phyloP scores from a whole-genome alignment of 2,329 filamentous ascomycete species.

The Pezicula neosporulosa region DNA sequence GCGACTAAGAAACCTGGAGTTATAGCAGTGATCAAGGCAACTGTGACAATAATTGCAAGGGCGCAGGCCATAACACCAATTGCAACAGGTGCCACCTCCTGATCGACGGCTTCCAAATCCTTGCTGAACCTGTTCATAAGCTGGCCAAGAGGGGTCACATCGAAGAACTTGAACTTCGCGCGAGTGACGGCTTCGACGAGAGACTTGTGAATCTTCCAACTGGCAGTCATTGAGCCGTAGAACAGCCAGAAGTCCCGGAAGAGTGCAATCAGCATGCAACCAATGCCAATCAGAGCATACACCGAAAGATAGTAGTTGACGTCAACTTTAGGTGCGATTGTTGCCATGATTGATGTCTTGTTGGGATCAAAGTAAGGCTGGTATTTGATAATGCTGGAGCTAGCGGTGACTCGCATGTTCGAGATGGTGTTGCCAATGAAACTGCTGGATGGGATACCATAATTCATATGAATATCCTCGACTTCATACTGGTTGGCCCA shows the following conservation, averaged over 20 bases:
- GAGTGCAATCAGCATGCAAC: slow-evolving; percentile 78
- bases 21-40: slow-evolving; percentile 81
- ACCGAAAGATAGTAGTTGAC: slow-evolving; percentile 79
- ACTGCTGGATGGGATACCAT: slow-evolving; percentile 15
- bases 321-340: slow-evolving; percentile 57
- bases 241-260: slow-evolving; percentile 86
- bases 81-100: slow-evolving; percentile 90
- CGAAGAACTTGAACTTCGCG: slow-evolving; percentile 96
- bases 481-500: slow-evolving; percentile 87
- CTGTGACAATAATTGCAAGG: slow-evolving; percentile 73
- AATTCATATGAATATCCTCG: slow-evolving; percentile 11
- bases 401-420: slow-evolving; percentile 16
- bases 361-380: slow-evolving; percentile 28
- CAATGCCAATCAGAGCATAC: slow-evolving; percentile 75
- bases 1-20: slow-evolving; percentile 90
- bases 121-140: slow-evolving; percentile 99
- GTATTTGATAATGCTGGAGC: slow-evolving; percentile 21
- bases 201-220: slow-evolving; percentile 74
- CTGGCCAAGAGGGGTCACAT: slow-evolving; percentile 91
- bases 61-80: slow-evolving; percentile 69
- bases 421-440: slow-evolving; percentile 26
- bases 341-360: slow-evolving; percentile 24
- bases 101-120: slow-evolving; percentile 90
- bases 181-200: slow-evolving; percentile 78
- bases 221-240: slow-evolving; percentile 85